phyloP scores from a whole-genome alignment of 2,329 filamentous ascomycete genomes.

The Malbranchea zuffiana region DNA sequence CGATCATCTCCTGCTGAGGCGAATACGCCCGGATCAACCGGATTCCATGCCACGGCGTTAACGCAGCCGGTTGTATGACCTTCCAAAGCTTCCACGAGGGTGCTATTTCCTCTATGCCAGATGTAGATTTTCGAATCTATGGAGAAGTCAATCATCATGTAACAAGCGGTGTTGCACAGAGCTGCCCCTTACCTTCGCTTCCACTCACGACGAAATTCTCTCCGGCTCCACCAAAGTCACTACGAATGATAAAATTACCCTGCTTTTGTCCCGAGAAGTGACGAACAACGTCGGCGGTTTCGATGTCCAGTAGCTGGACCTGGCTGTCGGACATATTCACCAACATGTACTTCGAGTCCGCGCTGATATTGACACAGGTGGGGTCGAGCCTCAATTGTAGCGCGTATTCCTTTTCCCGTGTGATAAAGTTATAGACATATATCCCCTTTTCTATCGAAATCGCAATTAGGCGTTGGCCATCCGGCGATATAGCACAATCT shows the following conservation, averaged over 20 bases:
- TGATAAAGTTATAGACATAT: slow-evolving; percentile 71
- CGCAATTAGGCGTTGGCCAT: slow-evolving; percentile 69
- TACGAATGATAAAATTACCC: slow-evolving; percentile 67
- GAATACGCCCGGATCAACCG: slow-evolving; percentile 68
- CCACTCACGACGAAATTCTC: slow-evolving; percentile 88
- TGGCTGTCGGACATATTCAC: slow-evolving; percentile 70
- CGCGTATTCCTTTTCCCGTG: slow-evolving; percentile 63
- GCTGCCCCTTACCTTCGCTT: slow-evolving; percentile 59
- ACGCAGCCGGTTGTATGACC: slow-evolving; percentile 67
- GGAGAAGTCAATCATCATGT: slow-evolving; percentile 17
- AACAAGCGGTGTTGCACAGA: slow-evolving; percentile 1
- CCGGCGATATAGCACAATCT: slow-evolving; percentile 70
- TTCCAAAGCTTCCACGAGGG: slow-evolving; percentile 61
- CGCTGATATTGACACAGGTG: slow-evolving; percentile 70
- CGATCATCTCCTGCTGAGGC: slow-evolving; percentile 85
- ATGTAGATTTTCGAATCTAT: slow-evolving; percentile 64
- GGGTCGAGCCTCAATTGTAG: slow-evolving; percentile 58
- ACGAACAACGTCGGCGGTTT: slow-evolving; percentile 59
- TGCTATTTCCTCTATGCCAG: slow-evolving; percentile 78
- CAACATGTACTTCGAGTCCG: slow-evolving; percentile 69
- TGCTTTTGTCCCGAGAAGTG: slow-evolving; percentile 67
- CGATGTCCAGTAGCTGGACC: slow-evolving; percentile 67
- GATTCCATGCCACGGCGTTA: slow-evolving; percentile 85
- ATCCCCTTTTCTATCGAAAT: slow-evolving; percentile 61
- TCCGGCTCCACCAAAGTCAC: slow-evolving; percentile 74